Evolutionary conservation across 495 filamentous ascomycete species (phyloP), one percentile per base, ranked within the genome.

Genomic region (Cercophora newfieldiana): DNA sequence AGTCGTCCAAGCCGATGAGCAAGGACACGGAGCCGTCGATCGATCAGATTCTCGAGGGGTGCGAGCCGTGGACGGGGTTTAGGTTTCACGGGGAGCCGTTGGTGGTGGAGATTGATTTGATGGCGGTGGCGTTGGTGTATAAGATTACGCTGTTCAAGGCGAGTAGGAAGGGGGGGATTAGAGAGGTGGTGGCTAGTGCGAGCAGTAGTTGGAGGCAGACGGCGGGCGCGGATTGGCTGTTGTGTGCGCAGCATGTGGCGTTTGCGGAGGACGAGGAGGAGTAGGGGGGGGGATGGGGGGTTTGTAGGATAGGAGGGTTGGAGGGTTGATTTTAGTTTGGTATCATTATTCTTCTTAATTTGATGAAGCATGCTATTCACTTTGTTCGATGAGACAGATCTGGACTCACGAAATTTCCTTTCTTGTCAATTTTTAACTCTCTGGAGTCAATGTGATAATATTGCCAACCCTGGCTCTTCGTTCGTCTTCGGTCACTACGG

Each of bases 81-180:
- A 22, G 68, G 53, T 71, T 78, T 29, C 71, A 71, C 18, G 68
- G 71, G 0, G 68, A 75, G 0, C 73, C 73, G 54, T 30, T 74
- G 3, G 75, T 78, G 0, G 74, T 77, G 2, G 74, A 78, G 73
- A 71, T 75, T 19, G 76, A 71, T 29, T 37, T 78, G 19, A 78
- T 78, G 76, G 76, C 74, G 0, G 71, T 78, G 0, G 66, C 71
- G 53, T 1, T 71, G 50, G 65, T 74, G 21, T 78, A 78, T 21
- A 71, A 72, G 53, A 21, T 78, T 10, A 73, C 64, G n/a, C 22
- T 78, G 65, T 77, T 67, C 31, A 19, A 61, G 62, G 28, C 63
- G 18, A 61, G 66, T 1, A 28, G 59, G 53, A 70, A 69, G 44
- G 70, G 61, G 37, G 63, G 66, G 6, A 26, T 69, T 24, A 50